A percentile compares a stretch with the other conserved stretches of the same genome.
Evolutionary conservation across 805 yeast species (phyloP).

Genomic region (Priceomyces fermenticarens): DNA sequence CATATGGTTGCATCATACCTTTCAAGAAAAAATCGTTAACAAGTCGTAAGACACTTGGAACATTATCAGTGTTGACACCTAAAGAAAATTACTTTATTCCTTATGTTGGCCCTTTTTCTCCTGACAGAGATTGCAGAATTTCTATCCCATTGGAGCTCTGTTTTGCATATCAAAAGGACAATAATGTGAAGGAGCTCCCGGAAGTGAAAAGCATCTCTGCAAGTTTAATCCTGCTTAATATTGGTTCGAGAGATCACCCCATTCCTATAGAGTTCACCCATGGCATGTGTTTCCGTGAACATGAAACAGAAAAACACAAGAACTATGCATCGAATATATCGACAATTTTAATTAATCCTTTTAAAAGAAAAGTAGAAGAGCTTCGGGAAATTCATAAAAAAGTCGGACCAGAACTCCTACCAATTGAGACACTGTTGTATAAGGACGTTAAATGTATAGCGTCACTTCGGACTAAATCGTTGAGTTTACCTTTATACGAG

Average conservation of each 20-base stretch:
- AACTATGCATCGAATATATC: conserved; percentile 27
- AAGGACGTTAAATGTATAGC: conserved; percentile 36
- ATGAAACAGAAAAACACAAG: conserved; percentile 23
- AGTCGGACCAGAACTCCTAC: conserved; percentile 31
- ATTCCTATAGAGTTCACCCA: conserved; percentile 41
- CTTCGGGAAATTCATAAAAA: conserved; percentile 26
- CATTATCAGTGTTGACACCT: conserved; percentile 35
- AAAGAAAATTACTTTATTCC: conserved; percentile 22
- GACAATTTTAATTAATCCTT: conserved; percentile 29
- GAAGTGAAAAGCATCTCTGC: conserved; percentile 31
- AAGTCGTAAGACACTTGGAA: conserved; percentile 24
- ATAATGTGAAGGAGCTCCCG: conserved; percentile 16
- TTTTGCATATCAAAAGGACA: conserved; percentile 16
- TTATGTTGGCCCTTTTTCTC: conserved; percentile 31
- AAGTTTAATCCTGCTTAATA: conserved; percentile 35
- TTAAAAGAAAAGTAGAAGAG: conserved; percentile 23
- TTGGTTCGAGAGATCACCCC: conserved; percentile 29
- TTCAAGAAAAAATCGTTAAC: conserved; percentile 36
- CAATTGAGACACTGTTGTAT: conserved; percentile 34
- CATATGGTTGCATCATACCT: conserved; percentile 30
- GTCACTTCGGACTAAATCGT: conserved; percentile 29
- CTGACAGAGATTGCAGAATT: conserved; percentile 13
- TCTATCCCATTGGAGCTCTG: conserved; percentile 31
- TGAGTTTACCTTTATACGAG: conserved; percentile 24
- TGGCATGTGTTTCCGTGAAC: conserved; percentile 36